Conservation (phyloP, 768 basidiomycete genomes). For the Strobilomyces dryophilus region DNA sequence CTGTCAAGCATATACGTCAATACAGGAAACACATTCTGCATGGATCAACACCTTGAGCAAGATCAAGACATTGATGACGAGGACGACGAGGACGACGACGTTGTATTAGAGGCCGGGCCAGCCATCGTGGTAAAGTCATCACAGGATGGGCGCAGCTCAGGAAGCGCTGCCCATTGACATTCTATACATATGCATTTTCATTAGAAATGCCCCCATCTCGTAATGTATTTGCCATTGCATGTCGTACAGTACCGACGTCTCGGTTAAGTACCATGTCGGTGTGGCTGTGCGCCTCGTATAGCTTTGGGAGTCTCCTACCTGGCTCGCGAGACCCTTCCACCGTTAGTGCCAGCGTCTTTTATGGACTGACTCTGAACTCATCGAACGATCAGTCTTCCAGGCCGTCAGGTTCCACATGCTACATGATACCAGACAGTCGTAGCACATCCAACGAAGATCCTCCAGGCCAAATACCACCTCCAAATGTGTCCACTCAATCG, state of each 20-base stretch:
- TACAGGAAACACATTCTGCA: slow-evolving; percentile 37
- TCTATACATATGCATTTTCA: slow-evolving; percentile 5
- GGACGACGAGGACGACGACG: slow-evolving; percentile 61
- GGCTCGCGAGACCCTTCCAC: neutral
- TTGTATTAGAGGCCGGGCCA: slow-evolving; percentile 75
- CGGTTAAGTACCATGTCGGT: neutral
- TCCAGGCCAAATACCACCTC: slow-evolving; percentile 8
- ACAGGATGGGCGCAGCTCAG: slow-evolving; percentile 21
- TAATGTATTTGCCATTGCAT: slow-evolving; percentile 13
- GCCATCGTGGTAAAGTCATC: slow-evolving; percentile 43
- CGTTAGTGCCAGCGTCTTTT: slow-evolving; percentile 1
- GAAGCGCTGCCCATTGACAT: slow-evolving; percentile 19
- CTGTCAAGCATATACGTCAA: slow-evolving; percentile 31
- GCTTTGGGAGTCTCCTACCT: neutral
- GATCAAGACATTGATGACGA: slow-evolving; percentile 59
- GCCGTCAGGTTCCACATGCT: slow-evolving; percentile 19
- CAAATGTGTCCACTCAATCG: slow-evolving; percentile 18
- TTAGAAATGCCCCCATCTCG: slow-evolving; percentile 9
- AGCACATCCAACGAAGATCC: slow-evolving; percentile 9
- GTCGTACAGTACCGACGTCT: slow-evolving; percentile 9
- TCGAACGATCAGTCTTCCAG: neutral
- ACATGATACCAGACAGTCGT: slow-evolving; percentile 26
- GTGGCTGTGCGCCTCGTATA: neutral
- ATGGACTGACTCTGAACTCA: neutral
- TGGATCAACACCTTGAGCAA: slow-evolving; percentile 46